These are phyloP conservation scores for Yarrowia galli DNA, from an alignment of 1,139 yeast genomes.

Conservation along the genomic window DNA sequence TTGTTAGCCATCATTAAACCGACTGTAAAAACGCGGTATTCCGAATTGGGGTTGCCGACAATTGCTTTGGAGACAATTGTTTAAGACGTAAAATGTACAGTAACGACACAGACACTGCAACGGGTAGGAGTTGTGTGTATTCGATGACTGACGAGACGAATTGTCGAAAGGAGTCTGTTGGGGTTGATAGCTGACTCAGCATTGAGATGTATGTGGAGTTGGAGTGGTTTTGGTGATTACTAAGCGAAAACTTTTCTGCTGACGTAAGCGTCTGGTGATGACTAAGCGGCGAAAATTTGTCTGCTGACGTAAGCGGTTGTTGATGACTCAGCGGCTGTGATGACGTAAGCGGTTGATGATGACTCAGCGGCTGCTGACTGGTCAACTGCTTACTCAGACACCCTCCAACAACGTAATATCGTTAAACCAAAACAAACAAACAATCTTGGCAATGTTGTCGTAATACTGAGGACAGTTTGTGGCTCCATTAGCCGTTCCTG, in stretches of 20 bases:
- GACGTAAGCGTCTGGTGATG: too few species aligned
- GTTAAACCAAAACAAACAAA: slow-evolving; percentile 50
- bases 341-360: too few species aligned
- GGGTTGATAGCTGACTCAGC: slow-evolving; percentile 24
- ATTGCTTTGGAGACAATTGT: slow-evolving; percentile 44
- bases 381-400: slow-evolving; percentile 40
- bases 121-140: slow-evolving; percentile 50
- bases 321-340: too few species aligned
- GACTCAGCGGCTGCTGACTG: too few species aligned
- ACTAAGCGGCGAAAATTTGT: too few species aligned
- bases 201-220: neutral
- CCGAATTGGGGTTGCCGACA: slow-evolving; percentile 51
- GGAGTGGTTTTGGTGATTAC: too few species aligned
- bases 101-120: slow-evolving; percentile 51
- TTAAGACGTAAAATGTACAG: slow-evolving; percentile 51
- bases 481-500: slow-evolving; percentile 30
- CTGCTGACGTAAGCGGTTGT: too few species aligned
- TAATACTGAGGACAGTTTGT: slow-evolving; percentile 38
- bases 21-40: slow-evolving; percentile 68
- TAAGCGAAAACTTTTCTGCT: too few species aligned
- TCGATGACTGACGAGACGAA: slow-evolving; percentile 47
- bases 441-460: slow-evolving; percentile 47
- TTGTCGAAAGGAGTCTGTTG: slow-evolving; percentile 44
- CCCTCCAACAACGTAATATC: slow-evolving; percentile 42
- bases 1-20: slow-evolving; percentile 85